Base-by-base conservation (phyloP, 2,329 filamentous ascomycete species). In the Microdochium nivale region DNA sequence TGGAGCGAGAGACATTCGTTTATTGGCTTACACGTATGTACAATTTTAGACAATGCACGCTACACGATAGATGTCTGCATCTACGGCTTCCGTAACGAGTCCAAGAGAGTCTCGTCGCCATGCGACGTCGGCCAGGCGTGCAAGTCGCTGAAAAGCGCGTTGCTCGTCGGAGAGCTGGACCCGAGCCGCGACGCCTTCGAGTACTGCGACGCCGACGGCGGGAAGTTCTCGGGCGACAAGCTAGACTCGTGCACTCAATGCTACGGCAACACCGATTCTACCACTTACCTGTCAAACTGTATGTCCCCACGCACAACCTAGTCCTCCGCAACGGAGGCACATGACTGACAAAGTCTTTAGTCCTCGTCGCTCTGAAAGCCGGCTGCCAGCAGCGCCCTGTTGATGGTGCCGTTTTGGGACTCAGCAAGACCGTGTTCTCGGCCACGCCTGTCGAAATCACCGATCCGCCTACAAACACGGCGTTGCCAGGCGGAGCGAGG, bases 271-370 rank as follows among this genome's bases (percentile, higher is more conserved):
- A 74, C 67, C 19, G 53, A 61, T 0, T 57, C 68, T 4, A 72
- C 76, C 49, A 59, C 54, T 2, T 78, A 76, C 43, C 59, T 78
- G 2, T 64, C 74, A 2, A 79, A 80, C 56, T 79, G 77, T 79
- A 60, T 54, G 75, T 49, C n/a, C 14, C 13, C 24, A 30, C 19
- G 11, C 33, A 10, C 25, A 21, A 47, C n/a, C n/a, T n/a, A n/a
- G n/a, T n/a, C n/a, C n/a, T n/a, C n/a, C n/a, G n/a, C n/a, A n/a
- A n/a, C n/a, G n/a, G 10, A 11, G 19, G 43, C 19, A 25, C 24
- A 5, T 23, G 27, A n/a, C 24, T 19, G 16, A 30, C 27, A 5
- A 5, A 3, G 8, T 9, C 14, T 14, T 3, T 24, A 47, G 46
- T 47, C 46, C 25, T 47, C n/a, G 25, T 30, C 14, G 46, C 46